These are phyloP conservation scores for Periconia sp. DNA, from an alignment of 2,329 filamentous ascomycete species.

Conservation along the genomic window DNA sequence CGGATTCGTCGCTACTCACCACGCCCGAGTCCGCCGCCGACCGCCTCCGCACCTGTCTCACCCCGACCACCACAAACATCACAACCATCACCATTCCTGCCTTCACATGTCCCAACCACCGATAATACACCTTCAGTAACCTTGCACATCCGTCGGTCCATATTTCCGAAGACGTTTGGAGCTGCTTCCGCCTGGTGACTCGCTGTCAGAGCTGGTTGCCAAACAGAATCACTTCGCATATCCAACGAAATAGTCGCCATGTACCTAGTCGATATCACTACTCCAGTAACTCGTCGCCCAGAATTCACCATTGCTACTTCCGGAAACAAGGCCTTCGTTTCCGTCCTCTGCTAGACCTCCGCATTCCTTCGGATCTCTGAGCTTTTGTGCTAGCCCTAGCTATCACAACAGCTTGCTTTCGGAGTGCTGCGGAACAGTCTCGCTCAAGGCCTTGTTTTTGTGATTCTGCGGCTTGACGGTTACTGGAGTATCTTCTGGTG, in stretches of 20 bases:
- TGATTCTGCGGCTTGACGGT: constrained; percentile 52
- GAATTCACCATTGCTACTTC: constrained; percentile 40
- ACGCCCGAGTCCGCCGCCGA: constrained; percentile 12
- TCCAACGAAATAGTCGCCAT: constrained; percentile 41
- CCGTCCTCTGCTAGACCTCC: constrained; percentile 46
- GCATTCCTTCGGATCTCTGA: constrained; percentile 40
- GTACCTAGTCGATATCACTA: constrained; percentile 35
- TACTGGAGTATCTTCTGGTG: constrained; percentile 47
- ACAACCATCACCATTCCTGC: constrained; percentile 2
- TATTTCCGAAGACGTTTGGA: constrained; percentile 26
- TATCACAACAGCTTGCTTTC: constrained; percentile 43
- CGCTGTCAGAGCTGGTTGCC: constrained; percentile 30
- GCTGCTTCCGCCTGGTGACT: constrained; percentile 36
- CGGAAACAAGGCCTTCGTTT: constrained; percentile 48
- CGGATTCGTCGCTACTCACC: constrained; percentile 24
- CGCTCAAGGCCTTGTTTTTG: constrained; percentile 47
- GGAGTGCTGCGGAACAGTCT: constrained; percentile 46
- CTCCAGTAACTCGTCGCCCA: constrained; percentile 53
- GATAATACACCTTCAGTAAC: constrained; percentile 33
- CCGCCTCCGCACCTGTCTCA: constrained; percentile 24
- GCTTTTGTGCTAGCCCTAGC: constrained; percentile 42
- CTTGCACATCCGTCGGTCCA: constrained; percentile 19
- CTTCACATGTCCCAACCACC: constrained; percentile 24
- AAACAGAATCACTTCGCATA: constrained; percentile 32
- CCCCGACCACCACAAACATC: constrained; percentile 20